Evolutionary conservation across 768 basidiomycete genomes (phyloP), one percentile per base, ranked within the genome.

Genomic region (Pleurotus tuoliensis): DNA sequence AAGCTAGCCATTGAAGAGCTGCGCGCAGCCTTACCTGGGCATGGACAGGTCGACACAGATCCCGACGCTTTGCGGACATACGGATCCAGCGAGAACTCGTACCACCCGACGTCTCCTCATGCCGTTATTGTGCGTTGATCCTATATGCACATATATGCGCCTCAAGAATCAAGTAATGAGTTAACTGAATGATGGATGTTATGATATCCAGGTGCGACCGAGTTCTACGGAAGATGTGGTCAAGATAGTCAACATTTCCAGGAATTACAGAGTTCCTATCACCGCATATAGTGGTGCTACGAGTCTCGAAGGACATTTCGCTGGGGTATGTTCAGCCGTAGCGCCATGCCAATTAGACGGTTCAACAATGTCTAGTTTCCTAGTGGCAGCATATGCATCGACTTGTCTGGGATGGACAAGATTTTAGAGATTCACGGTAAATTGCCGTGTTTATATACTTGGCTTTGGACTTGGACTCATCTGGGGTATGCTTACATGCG

Each of bases 201-300:
- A 84, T 48, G 82, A 76, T 39, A 82, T 87, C 5, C 77, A 89
- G 1, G 82, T 88, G 2, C 86, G 82, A 62, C 87, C 87, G 0
- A 62, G 69, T 15, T 80, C 76, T 22, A 94, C 93, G 0, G 88
- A 90, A 59, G 92, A 96, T 61, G 91, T 96, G 1, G 86, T 87
- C 40, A 78, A 82, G 61, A 79, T 93, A 47, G 87, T 95, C 47
- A 82, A 87, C 57, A 78, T 89, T 46, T 88, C 93, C 2, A 79
- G 77, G 40, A 86, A 86, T 67, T 87, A 86, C 70, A 76, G 75
- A 24, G 87, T 94, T 73, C 94, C 94, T 0, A 69, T 95, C 18
- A 82, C 81, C 1, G 81, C 92, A 2, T 94, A 87, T 68, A 84
- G 86, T 0, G 93, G 90, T 8, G 93, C 87, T 1, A 95, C 93